phyloP scores from a whole-genome alignment of 805 yeast genomes.

The Cyberlindnera mrakii region DNA sequence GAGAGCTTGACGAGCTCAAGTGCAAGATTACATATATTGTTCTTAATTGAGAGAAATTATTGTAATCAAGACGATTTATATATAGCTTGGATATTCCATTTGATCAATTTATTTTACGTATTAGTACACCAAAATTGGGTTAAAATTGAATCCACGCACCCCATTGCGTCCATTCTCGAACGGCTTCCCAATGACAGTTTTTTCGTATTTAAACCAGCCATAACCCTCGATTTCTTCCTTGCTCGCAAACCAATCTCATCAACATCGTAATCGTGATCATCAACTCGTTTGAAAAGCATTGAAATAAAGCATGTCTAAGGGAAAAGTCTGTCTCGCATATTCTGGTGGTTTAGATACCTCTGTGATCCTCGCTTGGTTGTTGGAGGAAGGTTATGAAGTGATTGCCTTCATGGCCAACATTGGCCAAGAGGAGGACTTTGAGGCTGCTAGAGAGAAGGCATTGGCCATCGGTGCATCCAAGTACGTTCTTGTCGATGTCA shows the following conservation, averaged over 20 bases:
- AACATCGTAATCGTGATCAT: background rate
- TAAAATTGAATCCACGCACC: too few relatives aligned
- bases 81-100: background rate
- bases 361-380: constrained; percentile 94
- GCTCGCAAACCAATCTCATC: background rate
- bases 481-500: constrained; percentile 89
- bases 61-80: too few relatives aligned
- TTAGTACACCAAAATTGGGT: background rate
- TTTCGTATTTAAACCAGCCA: background rate
- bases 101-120: background rate
- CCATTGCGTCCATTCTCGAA: background rate
- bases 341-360: constrained; percentile 99
- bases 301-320: constrained; percentile 71
- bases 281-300: too few relatives aligned
- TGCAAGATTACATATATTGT: too few relatives aligned
- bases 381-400: constrained; percentile 97
- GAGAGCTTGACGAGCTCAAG: too few relatives aligned
- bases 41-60: too few relatives aligned
- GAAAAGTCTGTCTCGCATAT: constrained; percentile 98
- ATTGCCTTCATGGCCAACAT: constrained; percentile 97
- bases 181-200: background rate
- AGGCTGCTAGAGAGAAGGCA: constrained; percentile 94
- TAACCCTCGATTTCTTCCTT: background rate
- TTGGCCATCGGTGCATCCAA: constrained; percentile 95
- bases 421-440: constrained; percentile 99